Evolutionary conservation across 352 stramenopile species (phyloP), one percentile per base, ranked within the genome.

Genomic region (Pythium chondricola): DNA sequence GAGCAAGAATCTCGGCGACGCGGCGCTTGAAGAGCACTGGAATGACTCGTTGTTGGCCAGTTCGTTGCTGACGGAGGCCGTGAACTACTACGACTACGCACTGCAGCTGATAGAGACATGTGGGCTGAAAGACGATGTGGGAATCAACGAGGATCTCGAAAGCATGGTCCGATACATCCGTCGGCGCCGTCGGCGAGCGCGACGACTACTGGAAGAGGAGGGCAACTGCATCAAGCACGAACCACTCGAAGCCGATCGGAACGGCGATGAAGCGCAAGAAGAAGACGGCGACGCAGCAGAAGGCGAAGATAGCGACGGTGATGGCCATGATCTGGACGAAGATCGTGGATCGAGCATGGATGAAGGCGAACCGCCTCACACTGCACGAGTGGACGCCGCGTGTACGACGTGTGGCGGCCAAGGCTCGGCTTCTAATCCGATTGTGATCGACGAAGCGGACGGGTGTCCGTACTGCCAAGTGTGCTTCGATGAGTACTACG

Each of bases 401-500:
- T 92, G 80, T 25, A 67, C 73, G n/a, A 89, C 80, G 6, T 92
- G 80, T 37, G 51, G 45, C 27, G 45, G 29, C 8, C 29, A 14
- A 41, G 42, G 31, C 1, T 44, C 8, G 36, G n/a, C 21, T 30
- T 45, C 27, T 18, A 72, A 58, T 27, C 48, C 37, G 4, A 25
- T 86, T 24, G 48, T 87, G 25, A 37, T 84, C 24, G 81, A 92
- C 25, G 61, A 76, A 27, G 70, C 66, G 18, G 77, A 92, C 41
- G 76, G 70, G 4, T 80, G 77, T 20, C 51, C 47, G n/a, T 92
- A 92, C 50, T 92, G 81, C 46, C 58, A 66, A 16, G 31, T 33
- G 24, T 90, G 81, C 47, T 93, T 74, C 36, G 69, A 88, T 14
- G 71, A 59, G 30, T 93, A 80, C 46, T 89, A 93, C 49, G 65